Percentiles rank a stretch among this genome's conserved stretches.
phyloP scores from a whole-genome alignment of 257 asterid genomes.

The Nicotiana attenuata region DNA sequence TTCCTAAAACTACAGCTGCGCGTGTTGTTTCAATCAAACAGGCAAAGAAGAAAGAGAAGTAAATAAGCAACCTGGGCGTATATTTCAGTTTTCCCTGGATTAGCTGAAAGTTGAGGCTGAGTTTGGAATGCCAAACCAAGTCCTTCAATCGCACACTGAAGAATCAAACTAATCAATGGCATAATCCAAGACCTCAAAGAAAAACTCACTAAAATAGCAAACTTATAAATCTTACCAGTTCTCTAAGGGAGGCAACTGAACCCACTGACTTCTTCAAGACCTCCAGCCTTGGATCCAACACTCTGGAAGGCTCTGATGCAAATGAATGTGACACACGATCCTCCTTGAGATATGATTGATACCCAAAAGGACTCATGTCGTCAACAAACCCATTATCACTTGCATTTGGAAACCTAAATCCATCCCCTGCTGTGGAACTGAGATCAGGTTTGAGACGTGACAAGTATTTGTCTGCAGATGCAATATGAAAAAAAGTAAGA shows the following conservation, averaged over 20 bases:
- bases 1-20: background rate
- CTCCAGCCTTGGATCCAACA: slow-evolving; percentile 58
- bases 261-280: slow-evolving; percentile 57
- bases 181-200: slow-evolving; percentile 9
- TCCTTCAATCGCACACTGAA: slow-evolving; percentile 76
- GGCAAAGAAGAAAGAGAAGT: slow-evolving; percentile 3
- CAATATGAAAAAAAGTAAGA: slow-evolving; percentile 22
- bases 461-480: slow-evolving; percentile 65
- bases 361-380: slow-evolving; percentile 47
- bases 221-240: slow-evolving; percentile 46
- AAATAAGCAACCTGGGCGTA: slow-evolving; percentile 62
- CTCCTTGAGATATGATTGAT: slow-evolving; percentile 52
- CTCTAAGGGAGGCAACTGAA: slow-evolving; percentile 66
- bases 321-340: slow-evolving; percentile 42
- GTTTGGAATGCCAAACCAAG: slow-evolving; percentile 65
- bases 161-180: slow-evolving; percentile 21
- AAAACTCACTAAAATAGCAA: background rate
- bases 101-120: slow-evolving; percentile 71
- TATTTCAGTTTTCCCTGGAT: slow-evolving; percentile 70
- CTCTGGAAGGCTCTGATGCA: slow-evolving; percentile 44
- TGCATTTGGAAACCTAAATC: slow-evolving; percentile 43
- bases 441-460: slow-evolving; percentile 57
- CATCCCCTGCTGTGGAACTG: slow-evolving; percentile 45
- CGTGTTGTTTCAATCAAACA: background rate
- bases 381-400: slow-evolving; percentile 47